Conservation (phyloP, 345 rosid species). For the Schrenkiella parvula region DNA sequence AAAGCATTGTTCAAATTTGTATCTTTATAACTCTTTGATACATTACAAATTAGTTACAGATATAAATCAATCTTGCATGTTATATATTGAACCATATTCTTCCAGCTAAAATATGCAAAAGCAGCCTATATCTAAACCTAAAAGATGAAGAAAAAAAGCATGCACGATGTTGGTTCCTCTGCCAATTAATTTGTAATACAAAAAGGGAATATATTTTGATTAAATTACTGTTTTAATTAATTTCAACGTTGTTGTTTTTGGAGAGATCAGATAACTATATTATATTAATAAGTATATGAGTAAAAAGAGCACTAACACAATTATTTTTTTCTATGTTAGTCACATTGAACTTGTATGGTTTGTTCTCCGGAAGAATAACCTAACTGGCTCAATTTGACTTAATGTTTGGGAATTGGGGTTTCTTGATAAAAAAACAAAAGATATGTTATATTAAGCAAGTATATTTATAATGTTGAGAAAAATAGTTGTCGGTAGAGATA, state of each 20-base stretch:
- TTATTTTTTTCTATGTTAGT: too few species aligned
- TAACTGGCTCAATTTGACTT: too few species aligned
- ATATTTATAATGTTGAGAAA: not conserved
- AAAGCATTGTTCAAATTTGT: not conserved
- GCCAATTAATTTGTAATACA: not conserved
- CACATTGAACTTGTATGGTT: too few species aligned
- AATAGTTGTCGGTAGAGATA: not conserved
- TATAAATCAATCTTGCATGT: not conserved
- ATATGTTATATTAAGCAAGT: not conserved
- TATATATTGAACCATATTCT: not conserved
- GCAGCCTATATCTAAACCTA: not conserved
- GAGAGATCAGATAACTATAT: not conserved
- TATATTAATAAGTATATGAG: too few species aligned
- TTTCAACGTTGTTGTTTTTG: not conserved
- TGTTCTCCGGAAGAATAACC: too few species aligned
- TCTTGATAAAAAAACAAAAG: too few species aligned
- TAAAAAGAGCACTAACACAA: too few species aligned
- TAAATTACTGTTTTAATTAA: not conserved
- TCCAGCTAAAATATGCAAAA: not conserved
- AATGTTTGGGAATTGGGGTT: too few species aligned
- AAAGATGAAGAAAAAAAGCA: too few species aligned
- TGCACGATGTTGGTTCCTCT: too few species aligned
- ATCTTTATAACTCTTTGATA: not conserved
- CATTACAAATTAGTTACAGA: not conserved
- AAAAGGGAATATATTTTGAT: not conserved